A percentile compares a stretch with the other conserved stretches of the same genome.
These are phyloP conservation scores for Saitozyma podzolica DNA, from an alignment of 768 basidiomycete genomes.

Conservation along the genomic window DNA sequence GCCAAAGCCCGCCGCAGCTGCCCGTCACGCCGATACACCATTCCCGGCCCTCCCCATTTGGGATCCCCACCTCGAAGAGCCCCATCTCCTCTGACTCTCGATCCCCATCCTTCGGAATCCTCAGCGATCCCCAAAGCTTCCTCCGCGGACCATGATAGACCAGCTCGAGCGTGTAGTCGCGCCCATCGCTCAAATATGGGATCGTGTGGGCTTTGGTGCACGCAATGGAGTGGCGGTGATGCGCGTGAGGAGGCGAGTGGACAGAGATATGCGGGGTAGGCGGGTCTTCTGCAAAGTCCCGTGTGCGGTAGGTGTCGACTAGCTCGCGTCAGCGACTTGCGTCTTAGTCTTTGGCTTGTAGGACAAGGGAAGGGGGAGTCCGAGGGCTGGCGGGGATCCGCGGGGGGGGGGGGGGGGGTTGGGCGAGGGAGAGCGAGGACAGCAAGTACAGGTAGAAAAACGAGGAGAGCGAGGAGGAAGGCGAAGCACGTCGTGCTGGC, in stretches of 20 bases:
- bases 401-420: too few relatives aligned
- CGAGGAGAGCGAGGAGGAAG: too few relatives aligned
- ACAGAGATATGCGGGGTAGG: slow-evolving; percentile 51
- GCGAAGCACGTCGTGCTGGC: not conserved
- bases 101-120: slow-evolving; percentile 7
- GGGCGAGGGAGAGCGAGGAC: too few relatives aligned
- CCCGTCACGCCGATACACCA: slow-evolving; percentile 45
- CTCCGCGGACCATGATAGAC: slow-evolving; percentile 15
- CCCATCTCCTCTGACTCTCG: slow-evolving; percentile 12
- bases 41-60: slow-evolving; percentile 7
- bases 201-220: slow-evolving; percentile 34
- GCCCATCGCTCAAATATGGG: slow-evolving; percentile 43
- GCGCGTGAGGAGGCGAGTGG: slow-evolving; percentile 48
- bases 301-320: slow-evolving; percentile 51
- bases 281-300: slow-evolving; percentile 48
- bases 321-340: slow-evolving; percentile 2
- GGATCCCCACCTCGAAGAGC: slow-evolving; percentile 20
- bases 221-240: slow-evolving; percentile 44
- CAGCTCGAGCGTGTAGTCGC: slow-evolving; percentile 28
- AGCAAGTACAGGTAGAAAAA: too few relatives aligned
- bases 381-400: too few relatives aligned
- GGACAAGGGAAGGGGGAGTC: too few relatives aligned
- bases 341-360: not conserved
- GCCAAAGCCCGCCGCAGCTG: slow-evolving; percentile 43
- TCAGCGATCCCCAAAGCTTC: slow-evolving; percentile 19